Evolutionary conservation across 2,329 filamentous ascomycete genomes (phyloP).

Genomic region (Fusarium solani-melongenae): DNA sequence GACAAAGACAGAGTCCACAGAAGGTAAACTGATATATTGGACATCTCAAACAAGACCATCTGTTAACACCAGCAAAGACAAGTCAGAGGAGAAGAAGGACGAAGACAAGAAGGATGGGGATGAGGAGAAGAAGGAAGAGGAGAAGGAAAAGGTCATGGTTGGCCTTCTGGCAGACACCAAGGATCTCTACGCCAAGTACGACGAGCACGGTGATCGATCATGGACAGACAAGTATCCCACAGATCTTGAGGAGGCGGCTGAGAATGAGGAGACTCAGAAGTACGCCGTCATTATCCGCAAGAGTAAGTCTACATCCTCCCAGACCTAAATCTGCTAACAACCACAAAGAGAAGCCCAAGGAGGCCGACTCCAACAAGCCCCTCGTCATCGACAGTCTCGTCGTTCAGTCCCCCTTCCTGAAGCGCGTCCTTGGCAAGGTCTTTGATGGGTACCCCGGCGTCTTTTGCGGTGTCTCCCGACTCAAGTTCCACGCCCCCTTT

Average conservation of each 20-base stretch:
- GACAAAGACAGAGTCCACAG: constrained; percentile 2
- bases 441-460: constrained; percentile 70
- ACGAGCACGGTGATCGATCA: constrained; percentile 60
- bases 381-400: constrained; percentile 71
- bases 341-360: constrained; percentile 55
- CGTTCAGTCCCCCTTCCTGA: constrained; percentile 71
- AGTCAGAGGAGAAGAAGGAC: constrained; percentile 13
- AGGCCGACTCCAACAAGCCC: constrained; percentile 68
- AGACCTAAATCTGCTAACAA: neutral
- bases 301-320: constrained; percentile 33
- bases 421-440: constrained; percentile 64
- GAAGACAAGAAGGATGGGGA: neutral
- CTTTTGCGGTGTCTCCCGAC: constrained; percentile 66
- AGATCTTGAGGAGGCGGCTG: constrained; percentile 65
- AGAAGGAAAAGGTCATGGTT: constrained; percentile 37
- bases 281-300: constrained; percentile 71
- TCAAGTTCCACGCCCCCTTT: constrained; percentile 71
- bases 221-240: constrained; percentile 68
- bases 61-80: constrained; percentile 11
- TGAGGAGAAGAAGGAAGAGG: neutral
- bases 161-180: constrained; percentile 54
- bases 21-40: constrained; percentile 11
- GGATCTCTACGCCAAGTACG: constrained; percentile 57
- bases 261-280: constrained; percentile 70
- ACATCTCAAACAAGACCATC: neutral